Evolutionary conservation across 179 eudicot genomes (phyloP).

Genomic region (Actinidia chinensis): DNA sequence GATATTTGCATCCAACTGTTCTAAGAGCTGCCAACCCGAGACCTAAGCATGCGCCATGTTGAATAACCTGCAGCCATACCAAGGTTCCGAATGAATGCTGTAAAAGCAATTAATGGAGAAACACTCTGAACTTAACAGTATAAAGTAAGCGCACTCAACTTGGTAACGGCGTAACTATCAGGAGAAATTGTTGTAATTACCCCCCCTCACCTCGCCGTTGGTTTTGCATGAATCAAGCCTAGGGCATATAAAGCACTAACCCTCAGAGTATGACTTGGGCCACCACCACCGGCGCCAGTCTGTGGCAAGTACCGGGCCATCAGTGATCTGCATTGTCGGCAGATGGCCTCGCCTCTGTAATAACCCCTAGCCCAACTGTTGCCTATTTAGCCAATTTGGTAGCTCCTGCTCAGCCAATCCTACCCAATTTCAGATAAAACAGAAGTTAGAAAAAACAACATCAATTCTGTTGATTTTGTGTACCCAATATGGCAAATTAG

Average conservation of each 20-base stretch:
- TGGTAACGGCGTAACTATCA: too few species aligned
- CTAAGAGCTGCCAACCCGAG: slow-evolving; percentile 95
- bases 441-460: slow-evolving; percentile 11
- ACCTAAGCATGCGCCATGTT: slow-evolving; percentile 96
- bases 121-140: neutral
- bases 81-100: neutral
- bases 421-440: slow-evolving; percentile 23
- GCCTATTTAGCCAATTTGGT: slow-evolving; percentile 98
- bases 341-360: slow-evolving; percentile 84
- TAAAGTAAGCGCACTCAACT: slow-evolving; percentile 3
- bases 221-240: slow-evolving; percentile 97
- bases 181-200: neutral
- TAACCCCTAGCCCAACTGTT: slow-evolving; percentile 90
- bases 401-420: slow-evolving; percentile 97
- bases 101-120: too few species aligned
- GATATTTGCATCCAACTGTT: slow-evolving; percentile 88
- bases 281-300: slow-evolving; percentile 88
- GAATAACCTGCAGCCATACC: slow-evolving; percentile 74
- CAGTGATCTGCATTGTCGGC: slow-evolving; percentile 86
- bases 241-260: slow-evolving; percentile 96
- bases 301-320: slow-evolving; percentile 98
- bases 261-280: slow-evolving; percentile 99
- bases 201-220: slow-evolving; percentile 80
- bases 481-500: neutral
- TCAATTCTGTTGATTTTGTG: neutral